Conservation (phyloP, 2,329 filamentous ascomycete species). For the Trichoderma brevicompactum region DNA sequence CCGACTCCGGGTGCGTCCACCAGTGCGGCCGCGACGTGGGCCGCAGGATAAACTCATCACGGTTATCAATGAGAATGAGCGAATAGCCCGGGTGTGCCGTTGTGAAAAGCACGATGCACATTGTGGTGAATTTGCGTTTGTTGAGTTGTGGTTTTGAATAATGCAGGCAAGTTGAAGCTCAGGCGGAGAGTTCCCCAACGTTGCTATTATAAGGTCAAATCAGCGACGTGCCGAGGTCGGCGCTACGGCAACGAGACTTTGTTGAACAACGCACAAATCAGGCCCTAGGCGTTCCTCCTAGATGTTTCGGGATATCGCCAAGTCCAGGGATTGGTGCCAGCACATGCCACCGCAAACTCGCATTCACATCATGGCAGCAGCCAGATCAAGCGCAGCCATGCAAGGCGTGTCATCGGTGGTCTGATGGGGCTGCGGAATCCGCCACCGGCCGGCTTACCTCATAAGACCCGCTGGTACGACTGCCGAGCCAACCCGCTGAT, state of each 20-base stretch:
- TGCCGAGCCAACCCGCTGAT: slow-evolving; percentile 13
- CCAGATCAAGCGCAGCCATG: neutral
- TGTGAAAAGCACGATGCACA: slow-evolving; percentile 79
- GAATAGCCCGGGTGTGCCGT: slow-evolving; percentile 77
- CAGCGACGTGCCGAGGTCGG: slow-evolving; percentile 24
- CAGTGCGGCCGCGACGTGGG: slow-evolving; percentile 67
- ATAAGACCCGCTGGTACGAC: slow-evolving; percentile 11
- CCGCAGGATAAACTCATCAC: slow-evolving; percentile 72
- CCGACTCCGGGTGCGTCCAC: slow-evolving; percentile 57
- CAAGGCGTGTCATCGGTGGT: slow-evolving; percentile 7
- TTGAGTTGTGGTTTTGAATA: neutral
- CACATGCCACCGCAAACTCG: slow-evolving; percentile 12
- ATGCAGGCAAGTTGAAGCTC: neutral
- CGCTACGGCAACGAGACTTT: neutral
- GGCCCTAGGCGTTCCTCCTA: neutral
- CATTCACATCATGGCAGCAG: slow-evolving; percentile 3
- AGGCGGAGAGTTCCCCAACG: neutral
- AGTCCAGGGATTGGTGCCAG: slow-evolving; percentile 20
- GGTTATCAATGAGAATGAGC: slow-evolving; percentile 76
- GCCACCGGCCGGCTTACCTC: slow-evolving; percentile 12
- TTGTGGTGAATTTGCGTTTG: slow-evolving; percentile 40
- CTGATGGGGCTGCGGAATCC: slow-evolving; percentile 22
- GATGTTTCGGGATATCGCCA: neutral
- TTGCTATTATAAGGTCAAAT: slow-evolving; percentile 15
- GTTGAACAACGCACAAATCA: neutral